Conservation (phyloP, 106 monocot species). For the Platanthera guangdongensis region DNA sequence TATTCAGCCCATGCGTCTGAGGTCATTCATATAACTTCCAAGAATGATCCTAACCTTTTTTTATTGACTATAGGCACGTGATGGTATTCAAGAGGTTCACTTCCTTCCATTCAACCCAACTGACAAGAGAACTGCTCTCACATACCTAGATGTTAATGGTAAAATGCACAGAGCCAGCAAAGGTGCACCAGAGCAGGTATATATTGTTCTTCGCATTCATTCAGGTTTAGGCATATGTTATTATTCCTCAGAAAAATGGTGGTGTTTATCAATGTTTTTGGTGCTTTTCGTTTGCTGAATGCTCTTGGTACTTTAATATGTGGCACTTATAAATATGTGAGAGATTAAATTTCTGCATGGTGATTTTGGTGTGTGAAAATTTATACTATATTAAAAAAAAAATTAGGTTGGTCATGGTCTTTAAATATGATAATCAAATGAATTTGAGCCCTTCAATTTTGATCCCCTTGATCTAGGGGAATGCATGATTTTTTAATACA, state of each 20-base stretch:
- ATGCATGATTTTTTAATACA: too few species aligned
- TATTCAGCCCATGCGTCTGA: neutral
- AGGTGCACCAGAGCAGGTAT: conserved; percentile 61
- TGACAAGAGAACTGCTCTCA: conserved; percentile 55
- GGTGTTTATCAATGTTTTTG: neutral
- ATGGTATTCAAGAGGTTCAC: conserved; percentile 41
- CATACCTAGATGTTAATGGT: conserved; percentile 44
- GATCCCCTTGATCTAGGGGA: too few species aligned
- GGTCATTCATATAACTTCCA: neutral
- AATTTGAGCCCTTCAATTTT: too few species aligned
- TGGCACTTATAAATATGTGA: too few species aligned
- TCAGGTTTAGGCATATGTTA: neutral
- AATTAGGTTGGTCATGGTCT: too few species aligned
- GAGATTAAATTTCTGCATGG: too few species aligned
- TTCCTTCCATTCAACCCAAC: conserved; percentile 60
- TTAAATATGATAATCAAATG: too few species aligned
- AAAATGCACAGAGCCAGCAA: conserved; percentile 56
- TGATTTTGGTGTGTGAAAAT: too few species aligned
- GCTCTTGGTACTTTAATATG: neutral
- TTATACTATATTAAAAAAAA: too few species aligned
- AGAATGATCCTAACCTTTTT: neutral
- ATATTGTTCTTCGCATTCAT: neutral
- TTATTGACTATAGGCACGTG: conserved; percentile 31
- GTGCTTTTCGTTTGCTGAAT: neutral
- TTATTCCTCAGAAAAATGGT: neutral